phyloP scores from a whole-genome alignment of 345 rosid genomes.

The Hirschfeldia incana region DNA sequence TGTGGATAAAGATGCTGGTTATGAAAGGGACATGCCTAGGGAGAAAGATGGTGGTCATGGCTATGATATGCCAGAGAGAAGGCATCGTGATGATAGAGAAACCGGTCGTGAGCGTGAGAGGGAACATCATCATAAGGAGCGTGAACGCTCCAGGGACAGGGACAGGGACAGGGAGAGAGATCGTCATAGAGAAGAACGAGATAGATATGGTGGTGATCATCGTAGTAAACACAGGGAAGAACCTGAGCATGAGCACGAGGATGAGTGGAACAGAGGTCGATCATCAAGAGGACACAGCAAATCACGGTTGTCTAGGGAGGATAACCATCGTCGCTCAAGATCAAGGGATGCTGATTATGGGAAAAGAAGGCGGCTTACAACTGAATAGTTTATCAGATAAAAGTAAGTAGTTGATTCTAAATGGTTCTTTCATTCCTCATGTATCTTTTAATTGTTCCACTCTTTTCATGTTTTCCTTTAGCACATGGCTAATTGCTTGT shows the following conservation, averaged over 20 bases:
- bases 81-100: slow-evolving; percentile 66
- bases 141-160: slow-evolving; percentile 57
- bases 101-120: slow-evolving; percentile 60
- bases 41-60: slow-evolving; percentile 60
- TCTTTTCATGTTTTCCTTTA: neutral
- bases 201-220: slow-evolving; percentile 53
- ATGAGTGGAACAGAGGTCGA: slow-evolving; percentile 64
- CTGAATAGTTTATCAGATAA: slow-evolving; percentile 42
- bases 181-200: slow-evolving; percentile 64
- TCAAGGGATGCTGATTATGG: slow-evolving; percentile 81
- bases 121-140: slow-evolving; percentile 54
- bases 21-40: slow-evolving; percentile 59
- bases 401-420: slow-evolving; percentile 26
- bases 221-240: slow-evolving; percentile 54
- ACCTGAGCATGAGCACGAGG: slow-evolving; percentile 61
- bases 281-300: slow-evolving; percentile 67
- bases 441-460: neutral
- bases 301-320: slow-evolving; percentile 59
- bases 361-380: slow-evolving; percentile 68
- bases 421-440: slow-evolving; percentile 8
- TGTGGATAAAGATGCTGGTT: slow-evolving; percentile 62
- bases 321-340: slow-evolving; percentile 64
- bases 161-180: slow-evolving; percentile 54
- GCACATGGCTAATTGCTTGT: neutral
- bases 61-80: slow-evolving; percentile 58